These are phyloP conservation scores for Fusarium tjaetaba DNA, from an alignment of 2,329 filamentous ascomycete genomes.

Conservation along the genomic window DNA sequence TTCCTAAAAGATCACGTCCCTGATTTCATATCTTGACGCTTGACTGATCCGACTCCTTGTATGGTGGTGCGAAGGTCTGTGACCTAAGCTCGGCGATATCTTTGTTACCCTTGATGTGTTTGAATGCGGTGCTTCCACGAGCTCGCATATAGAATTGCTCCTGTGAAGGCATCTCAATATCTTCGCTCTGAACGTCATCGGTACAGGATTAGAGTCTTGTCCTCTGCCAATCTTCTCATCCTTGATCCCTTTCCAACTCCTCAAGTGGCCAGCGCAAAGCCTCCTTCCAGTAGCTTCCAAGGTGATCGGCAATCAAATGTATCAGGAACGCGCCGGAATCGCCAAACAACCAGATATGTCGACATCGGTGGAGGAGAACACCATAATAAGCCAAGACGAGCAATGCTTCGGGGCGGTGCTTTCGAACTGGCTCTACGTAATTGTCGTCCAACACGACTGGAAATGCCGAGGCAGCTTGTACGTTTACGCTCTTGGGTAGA, in stretches of 20 bases:
- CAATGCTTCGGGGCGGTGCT: conserved; percentile 54
- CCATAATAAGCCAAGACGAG: conserved; percentile 61
- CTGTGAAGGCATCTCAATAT: neutral
- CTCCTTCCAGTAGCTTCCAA: conserved; percentile 49
- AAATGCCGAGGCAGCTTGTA: conserved; percentile 49
- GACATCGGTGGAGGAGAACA: conserved; percentile 56
- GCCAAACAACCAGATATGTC: conserved; percentile 53
- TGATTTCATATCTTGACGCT: neutral
- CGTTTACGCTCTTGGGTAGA: conserved; percentile 34
- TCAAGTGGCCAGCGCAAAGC: conserved; percentile 48
- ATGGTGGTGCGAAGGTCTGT: neutral
- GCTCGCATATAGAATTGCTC: neutral
- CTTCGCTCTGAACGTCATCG: neutral
- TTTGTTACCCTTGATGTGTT: neutral
- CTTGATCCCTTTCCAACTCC: conserved; percentile 42
- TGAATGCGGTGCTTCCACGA: neutral
- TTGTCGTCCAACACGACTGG: conserved; percentile 46
- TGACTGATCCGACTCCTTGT: neutral
- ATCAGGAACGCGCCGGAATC: conserved; percentile 47
- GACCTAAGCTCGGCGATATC: neutral
- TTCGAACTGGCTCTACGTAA: conserved; percentile 50
- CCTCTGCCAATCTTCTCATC: conserved; percentile 20
- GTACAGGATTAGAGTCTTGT: neutral
- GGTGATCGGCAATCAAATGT: conserved; percentile 45
- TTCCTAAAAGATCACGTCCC: neutral